phyloP scores from a whole-genome alignment of 2,329 filamentous ascomycete species.

The Neonectria ditissima region DNA sequence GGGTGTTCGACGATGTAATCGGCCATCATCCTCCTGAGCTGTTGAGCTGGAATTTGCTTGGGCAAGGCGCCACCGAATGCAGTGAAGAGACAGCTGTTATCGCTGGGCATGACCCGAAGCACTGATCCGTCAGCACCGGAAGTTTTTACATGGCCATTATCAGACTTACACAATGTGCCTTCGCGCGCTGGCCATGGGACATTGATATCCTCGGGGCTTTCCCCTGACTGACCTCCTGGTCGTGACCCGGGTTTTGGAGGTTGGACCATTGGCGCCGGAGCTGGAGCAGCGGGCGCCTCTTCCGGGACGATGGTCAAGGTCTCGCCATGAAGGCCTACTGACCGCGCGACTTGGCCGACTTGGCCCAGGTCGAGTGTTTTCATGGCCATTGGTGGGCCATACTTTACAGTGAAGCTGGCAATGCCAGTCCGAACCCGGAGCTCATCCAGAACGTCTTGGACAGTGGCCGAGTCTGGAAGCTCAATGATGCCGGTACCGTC shows the following conservation, averaged over 20 bases:
- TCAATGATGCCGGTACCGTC: constrained; percentile 77
- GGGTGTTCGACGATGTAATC: constrained; percentile 81
- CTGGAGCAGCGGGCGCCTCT: constrained; percentile 44
- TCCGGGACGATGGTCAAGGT: constrained; percentile 62
- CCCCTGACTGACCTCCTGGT: constrained; percentile 15
- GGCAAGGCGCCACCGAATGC: constrained; percentile 87
- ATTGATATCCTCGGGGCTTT: constrained; percentile 49
- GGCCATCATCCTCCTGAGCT: constrained; percentile 82
- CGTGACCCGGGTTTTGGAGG: constrained; percentile 8
- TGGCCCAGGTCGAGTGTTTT: constrained; percentile 73
- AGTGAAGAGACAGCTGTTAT: constrained; percentile 94
- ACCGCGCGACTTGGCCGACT: constrained; percentile 60
- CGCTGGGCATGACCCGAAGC: constrained; percentile 94
- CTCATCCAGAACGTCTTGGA: constrained; percentile 69
- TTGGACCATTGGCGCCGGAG: constrained; percentile 19
- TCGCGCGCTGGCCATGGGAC: constrained; percentile 63
- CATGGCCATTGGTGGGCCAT: constrained; percentile 78
- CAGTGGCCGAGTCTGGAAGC: constrained; percentile 75
- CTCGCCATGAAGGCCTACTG: constrained; percentile 62
- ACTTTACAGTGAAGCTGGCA: constrained; percentile 79
- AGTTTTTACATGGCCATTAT: not conserved
- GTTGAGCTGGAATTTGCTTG: constrained; percentile 57
- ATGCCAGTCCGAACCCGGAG: constrained; percentile 75
- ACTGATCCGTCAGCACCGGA: constrained; percentile 60
- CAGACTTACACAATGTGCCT: constrained; percentile 61